Base-by-base conservation (phyloP, 208 protist genomes). In the Blastocrithidia nonstop region DNA sequence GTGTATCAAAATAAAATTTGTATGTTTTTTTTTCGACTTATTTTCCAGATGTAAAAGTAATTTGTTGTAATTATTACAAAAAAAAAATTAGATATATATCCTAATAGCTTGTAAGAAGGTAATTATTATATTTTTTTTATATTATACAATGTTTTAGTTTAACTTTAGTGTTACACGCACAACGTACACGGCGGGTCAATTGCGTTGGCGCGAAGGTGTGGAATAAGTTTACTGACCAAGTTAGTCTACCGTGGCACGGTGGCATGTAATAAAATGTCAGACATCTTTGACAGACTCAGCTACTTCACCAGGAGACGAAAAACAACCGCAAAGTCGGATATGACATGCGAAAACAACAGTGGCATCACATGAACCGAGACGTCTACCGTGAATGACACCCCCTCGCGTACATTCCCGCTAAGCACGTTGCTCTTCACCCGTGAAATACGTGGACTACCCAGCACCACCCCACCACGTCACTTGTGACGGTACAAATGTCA, bases 271-370 rank as follows among this genome's bases (percentile, higher is more conserved):
- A 83, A 50, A 11, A 73, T 43, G 11, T 11, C 11, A 11, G n/a
- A n/a, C 29, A 35, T 11, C 29, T n/a, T n/a, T n/a, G n/a, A n/a
- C n/a, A n/a, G n/a, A n/a, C n/a, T n/a, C n/a, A n/a, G n/a, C n/a
- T n/a, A 54, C 5, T 54, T 55, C 45, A 54, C 13, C 6, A 73
- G 32, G 15, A 68, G 49, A 19, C 59, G 28, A 1, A 85, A 23
- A 3, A 84, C 70, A 13, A 79, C 59, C 22, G 74, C 36, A 58
- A 82, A 89, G 47, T 89, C 79, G 1, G 65, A 49, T 17, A 84
- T 48, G 46, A 85, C 58, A 20, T 44, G 47, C 6, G 36, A 46
- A 3, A 84, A 49, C 5, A 59, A 47, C 8, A 85, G 43, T 4
- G 74, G 79, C 45, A 66, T 45, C 16, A 66, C 42, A 11, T 62